Evolutionary conservation across 2,329 filamentous ascomycete species (phyloP).

Genomic region (Aspergillus flavus): DNA sequence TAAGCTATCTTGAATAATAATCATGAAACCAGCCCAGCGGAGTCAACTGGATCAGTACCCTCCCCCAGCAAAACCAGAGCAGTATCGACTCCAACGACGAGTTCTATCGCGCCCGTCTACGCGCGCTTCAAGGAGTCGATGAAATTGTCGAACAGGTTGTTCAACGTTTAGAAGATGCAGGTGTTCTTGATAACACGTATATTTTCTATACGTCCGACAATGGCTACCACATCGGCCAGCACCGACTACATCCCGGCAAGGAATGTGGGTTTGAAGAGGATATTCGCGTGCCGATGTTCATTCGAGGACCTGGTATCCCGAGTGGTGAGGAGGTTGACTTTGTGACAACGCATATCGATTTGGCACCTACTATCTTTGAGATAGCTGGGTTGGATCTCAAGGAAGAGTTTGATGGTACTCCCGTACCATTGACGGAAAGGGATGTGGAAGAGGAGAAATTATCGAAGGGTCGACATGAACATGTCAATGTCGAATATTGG

Average conservation of each 20-base stretch:
- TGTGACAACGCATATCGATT: slow-evolving; percentile 63
- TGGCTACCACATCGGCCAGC: slow-evolving; percentile 61
- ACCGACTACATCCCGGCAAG: slow-evolving; percentile 59
- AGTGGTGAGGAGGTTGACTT: slow-evolving; percentile 41
- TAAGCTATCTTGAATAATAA: not conserved
- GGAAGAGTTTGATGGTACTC: slow-evolving; percentile 57
- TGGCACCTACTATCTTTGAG: slow-evolving; percentile 62
- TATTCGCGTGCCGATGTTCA: slow-evolving; percentile 58
- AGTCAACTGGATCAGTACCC: slow-evolving; percentile 46
- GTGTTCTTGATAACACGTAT: slow-evolving; percentile 53
- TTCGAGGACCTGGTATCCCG: slow-evolving; percentile 59
- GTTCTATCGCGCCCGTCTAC: slow-evolving; percentile 51
- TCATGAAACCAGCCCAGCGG: slow-evolving; percentile 34
- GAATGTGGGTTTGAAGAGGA: slow-evolving; percentile 60
- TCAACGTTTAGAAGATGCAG: slow-evolving; percentile 37
- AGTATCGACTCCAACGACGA: slow-evolving; percentile 53
- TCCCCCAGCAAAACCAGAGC: slow-evolving; percentile 46
- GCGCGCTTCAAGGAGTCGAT: slow-evolving; percentile 54
- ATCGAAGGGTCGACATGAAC: not conserved
- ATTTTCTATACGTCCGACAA: slow-evolving; percentile 63
- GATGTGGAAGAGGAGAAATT: not conserved
- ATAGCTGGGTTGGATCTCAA: slow-evolving; percentile 39
- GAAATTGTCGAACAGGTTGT: slow-evolving; percentile 53
- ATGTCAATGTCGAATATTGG: not conserved
- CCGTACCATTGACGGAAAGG: slow-evolving; percentile 45